Base-by-base conservation (phyloP, 306 rosid genomes). In the Morella rubra region DNA sequence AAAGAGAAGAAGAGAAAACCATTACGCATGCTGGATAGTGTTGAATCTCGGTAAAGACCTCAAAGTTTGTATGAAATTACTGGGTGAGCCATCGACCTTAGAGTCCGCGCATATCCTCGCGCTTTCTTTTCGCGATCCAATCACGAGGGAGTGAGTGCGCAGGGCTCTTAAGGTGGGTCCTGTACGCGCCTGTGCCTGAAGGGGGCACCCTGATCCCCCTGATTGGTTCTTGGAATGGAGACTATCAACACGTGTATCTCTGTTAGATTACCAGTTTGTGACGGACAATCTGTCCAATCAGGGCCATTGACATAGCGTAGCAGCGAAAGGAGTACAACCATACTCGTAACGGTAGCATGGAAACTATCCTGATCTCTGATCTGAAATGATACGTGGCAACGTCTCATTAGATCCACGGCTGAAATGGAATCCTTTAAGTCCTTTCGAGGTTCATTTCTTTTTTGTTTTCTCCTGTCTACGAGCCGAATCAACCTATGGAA, bases 41-140 rank as follows among this genome's bases (percentile, higher is more conserved):
- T 22, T 22, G 19, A 82, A 84, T 71, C 54, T 7, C 90, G 51
- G 15, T 16, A 50, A 64, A 82, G 8, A 79, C 97, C 86, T 73
- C 65, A 8, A 5, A 0, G 3, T 44, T 73, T 13, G 7, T 0
- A 0, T 20, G 3, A 11, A 84, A 81, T 71, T 82, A 79, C 89
- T 24, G 62, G 46, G 62, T 13, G 12, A 18, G 65, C 86, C 90
- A 82, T 69, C 76, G 9, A 56, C 56, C 19, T 27, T 7, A 27
- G 65, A 54, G 72, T 13, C 83, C 72, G 55, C 81, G 77, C 66
- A 27, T 52, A 22, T 59, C 79, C 79, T 51, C 80, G 73, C 81
- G 62, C 82, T 79, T 80, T 78, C 79, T 81, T 80, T 77, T 44
- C 79, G 62, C 66, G 74, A 66, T 54, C 46, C 69, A 59, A 74